A percentile compares a stretch with the other conserved stretches of the same genome.
phyloP scores from a whole-genome alignment of 495 filamentous ascomycete species.

The Podospora pseudoanserina region DNA sequence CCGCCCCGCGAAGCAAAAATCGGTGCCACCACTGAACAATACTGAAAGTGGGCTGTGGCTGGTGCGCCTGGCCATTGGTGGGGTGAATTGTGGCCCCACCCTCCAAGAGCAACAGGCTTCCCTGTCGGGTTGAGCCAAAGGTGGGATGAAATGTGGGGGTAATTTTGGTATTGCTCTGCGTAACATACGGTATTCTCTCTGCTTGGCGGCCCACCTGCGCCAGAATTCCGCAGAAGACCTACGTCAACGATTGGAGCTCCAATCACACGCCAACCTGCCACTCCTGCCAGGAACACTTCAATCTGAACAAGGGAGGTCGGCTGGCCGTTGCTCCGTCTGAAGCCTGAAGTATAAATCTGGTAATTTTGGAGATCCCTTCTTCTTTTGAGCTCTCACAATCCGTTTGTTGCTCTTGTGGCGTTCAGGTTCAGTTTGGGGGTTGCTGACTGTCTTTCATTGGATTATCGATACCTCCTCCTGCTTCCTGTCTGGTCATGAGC shows the following conservation, averaged over 20 bases:
- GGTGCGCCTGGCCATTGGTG: slow-evolving; percentile 21
- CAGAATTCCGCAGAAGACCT: slow-evolving; percentile 7
- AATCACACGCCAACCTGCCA: not conserved
- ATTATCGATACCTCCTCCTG: not conserved
- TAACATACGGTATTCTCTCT: not conserved
- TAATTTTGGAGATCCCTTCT: not conserved
- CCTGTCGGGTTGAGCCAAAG: not conserved
- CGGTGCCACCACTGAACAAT: slow-evolving; percentile 12
- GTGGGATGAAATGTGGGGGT: not conserved
- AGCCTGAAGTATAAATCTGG: not conserved
- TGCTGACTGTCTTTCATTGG: not conserved
- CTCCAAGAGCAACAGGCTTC: not conserved
- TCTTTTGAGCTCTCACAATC: not conserved
- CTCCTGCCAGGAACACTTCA: not conserved
- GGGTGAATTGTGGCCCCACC: slow-evolving; percentile 3
- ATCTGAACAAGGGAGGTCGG: slow-evolving; percentile 12
- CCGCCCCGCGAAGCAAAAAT: slow-evolving; percentile 31
- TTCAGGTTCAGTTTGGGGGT: not conserved
- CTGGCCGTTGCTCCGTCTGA: slow-evolving; percentile 12
- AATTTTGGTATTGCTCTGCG: not conserved
- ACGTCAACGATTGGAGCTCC: slow-evolving; percentile 13
- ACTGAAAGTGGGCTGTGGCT: slow-evolving; percentile 27
- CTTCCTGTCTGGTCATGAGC: not conserved
- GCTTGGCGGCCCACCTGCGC: slow-evolving; percentile 12
- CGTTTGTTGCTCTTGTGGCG: not conserved